Conservation (phyloP, 2,329 filamentous ascomycete species). For the Hypoxylon sp. region DNA sequence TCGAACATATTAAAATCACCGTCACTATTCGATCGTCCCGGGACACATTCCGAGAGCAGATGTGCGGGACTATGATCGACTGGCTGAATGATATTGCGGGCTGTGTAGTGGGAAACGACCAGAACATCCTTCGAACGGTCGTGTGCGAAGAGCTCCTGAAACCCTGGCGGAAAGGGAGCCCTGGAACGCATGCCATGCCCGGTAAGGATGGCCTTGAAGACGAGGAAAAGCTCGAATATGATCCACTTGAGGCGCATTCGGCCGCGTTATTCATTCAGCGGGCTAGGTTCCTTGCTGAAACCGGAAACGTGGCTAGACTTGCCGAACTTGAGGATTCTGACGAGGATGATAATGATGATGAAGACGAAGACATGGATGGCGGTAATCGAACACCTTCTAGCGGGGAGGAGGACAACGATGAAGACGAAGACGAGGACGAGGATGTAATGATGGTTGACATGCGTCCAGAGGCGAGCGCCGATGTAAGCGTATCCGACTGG, state of each 20-base stretch:
- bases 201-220: constrained; percentile 86
- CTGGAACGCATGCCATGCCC: constrained; percentile 82
- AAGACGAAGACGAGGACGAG: constrained; percentile 67
- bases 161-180: constrained; percentile 88
- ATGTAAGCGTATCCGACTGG: constrained; percentile 66
- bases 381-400: constrained; percentile 55
- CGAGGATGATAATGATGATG: constrained; percentile 66
- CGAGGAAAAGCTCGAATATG: constrained; percentile 75
- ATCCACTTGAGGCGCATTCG: constrained; percentile 53
- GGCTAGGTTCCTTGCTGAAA: constrained; percentile 54
- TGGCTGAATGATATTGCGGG: constrained; percentile 96
- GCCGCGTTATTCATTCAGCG: constrained; percentile 57
- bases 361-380: constrained; percentile 61
- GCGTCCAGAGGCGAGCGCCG: constrained; percentile 60
- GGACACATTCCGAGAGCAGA: constrained; percentile 97
- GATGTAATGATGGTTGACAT: constrained; percentile 73
- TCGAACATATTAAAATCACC: constrained; percentile 96
- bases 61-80: constrained; percentile 97
- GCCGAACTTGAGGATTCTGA: constrained; percentile 60
- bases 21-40: constrained; percentile 93
- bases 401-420: constrained; percentile 75
- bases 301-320: constrained; percentile 45
- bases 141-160: constrained; percentile 94
- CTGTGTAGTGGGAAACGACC: constrained; percentile 86
- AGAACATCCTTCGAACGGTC: constrained; percentile 81